Percentiles rank a stretch among this genome's conserved stretches.
Conservation (phyloP, 2,329 filamentous ascomycete genomes). For the Cladosporium sp. region DNA sequence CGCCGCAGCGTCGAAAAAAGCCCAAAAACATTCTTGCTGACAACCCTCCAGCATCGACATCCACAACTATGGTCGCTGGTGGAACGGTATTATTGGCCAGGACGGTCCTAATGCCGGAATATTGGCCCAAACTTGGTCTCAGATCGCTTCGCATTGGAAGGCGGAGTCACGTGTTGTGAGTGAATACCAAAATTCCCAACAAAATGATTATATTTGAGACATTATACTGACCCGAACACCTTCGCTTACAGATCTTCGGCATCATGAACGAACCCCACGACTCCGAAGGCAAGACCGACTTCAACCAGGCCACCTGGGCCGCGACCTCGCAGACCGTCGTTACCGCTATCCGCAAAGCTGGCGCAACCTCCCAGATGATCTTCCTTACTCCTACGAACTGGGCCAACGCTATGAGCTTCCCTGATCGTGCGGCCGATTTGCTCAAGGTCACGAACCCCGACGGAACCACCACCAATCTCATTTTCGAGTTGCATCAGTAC, state of each 20-base stretch:
- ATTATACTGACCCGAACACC: constrained; percentile 33
- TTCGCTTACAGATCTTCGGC: neutral
- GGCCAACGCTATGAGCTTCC: constrained; percentile 22
- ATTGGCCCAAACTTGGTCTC: constrained; percentile 60
- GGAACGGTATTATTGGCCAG: constrained; percentile 65
- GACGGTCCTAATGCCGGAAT: constrained; percentile 62
- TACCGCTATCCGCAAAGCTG: constrained; percentile 64
- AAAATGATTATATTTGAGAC: constrained; percentile 43
- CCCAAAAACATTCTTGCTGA: no score
- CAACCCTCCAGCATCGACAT: constrained; percentile 30
- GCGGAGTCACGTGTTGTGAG: constrained; percentile 50
- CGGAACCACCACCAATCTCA: constrained; percentile 35
- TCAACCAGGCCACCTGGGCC: constrained; percentile 60
- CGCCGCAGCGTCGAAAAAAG: neutral
- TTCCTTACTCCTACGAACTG: constrained; percentile 64
- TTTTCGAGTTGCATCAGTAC: constrained; percentile 48
- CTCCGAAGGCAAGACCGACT: constrained; percentile 26
- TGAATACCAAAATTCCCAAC: neutral
- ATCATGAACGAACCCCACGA: constrained; percentile 47
- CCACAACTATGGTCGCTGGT: constrained; percentile 52
- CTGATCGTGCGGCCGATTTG: neutral
- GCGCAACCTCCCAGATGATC: constrained; percentile 65
- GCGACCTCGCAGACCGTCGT: constrained; percentile 63
- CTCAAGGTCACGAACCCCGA: constrained; percentile 28
- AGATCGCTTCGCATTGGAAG: constrained; percentile 60